Conservation (phyloP, 2,329 filamentous ascomycete species). For the Hymenotorrendiella dingleyae region DNA sequence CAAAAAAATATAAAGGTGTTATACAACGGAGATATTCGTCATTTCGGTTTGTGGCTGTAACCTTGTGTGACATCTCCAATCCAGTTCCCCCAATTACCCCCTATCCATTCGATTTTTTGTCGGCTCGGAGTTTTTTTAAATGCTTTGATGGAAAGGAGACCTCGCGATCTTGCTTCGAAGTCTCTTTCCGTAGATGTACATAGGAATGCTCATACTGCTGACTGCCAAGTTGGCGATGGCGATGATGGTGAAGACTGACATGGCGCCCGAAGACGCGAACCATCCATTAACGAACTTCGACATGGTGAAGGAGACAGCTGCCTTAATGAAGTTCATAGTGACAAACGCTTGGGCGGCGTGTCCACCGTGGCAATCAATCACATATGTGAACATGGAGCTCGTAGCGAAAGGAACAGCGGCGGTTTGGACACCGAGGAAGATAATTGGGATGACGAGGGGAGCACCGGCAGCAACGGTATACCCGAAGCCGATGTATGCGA, state of each 20-base stretch:
- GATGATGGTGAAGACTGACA: conserved; percentile 18
- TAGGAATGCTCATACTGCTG: conserved; percentile 19
- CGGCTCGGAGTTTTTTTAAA: conserved; percentile 1
- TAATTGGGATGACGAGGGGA: conserved; percentile 26
- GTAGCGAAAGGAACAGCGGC: conserved; percentile 34
- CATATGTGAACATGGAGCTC: conserved; percentile 34
- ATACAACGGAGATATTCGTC: no score
- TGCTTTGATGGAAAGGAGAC: conserved; percentile 11
- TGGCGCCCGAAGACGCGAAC: conserved; percentile 25
- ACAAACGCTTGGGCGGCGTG: conserved; percentile 37
- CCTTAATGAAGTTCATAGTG: conserved; percentile 37
- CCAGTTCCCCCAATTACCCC: no score
- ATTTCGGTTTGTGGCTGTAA: no score
- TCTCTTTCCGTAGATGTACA: conserved; percentile 29
- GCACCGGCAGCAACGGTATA: conserved; percentile 30
- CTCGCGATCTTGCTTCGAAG: conserved; percentile 28
- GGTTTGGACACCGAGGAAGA: conserved; percentile 34
- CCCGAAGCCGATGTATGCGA: conserved; percentile 38
- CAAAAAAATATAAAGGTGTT: no score
- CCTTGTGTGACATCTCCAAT: no score
- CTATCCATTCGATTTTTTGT: no score
- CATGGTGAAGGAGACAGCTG: conserved; percentile 31
- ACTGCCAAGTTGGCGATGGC: conserved; percentile 18
- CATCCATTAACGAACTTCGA: conserved; percentile 25
- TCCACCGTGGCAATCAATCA: conserved; percentile 35